Evolutionary conservation across 73 alveolate species (phyloP).

Genomic region (Blepharisma japonicum): DNA sequence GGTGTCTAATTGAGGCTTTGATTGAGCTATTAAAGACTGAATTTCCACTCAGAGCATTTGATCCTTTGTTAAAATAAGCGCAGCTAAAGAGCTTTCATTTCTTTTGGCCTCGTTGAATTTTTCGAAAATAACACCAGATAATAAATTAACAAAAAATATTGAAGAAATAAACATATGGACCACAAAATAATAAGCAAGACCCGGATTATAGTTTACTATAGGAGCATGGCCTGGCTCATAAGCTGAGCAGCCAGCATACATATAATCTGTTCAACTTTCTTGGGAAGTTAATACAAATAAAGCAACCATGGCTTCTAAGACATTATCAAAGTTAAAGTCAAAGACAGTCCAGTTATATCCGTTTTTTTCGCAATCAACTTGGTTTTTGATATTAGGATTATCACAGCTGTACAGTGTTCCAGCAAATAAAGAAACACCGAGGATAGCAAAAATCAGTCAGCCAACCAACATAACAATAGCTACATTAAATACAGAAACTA

Average conservation of each 20-base stretch:
- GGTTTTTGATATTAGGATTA: background rate
- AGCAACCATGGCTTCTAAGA: constrained; percentile 80
- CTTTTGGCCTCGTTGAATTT: constrained; percentile 46
- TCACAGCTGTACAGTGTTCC: constrained; percentile 72
- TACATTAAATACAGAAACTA: constrained; percentile 77
- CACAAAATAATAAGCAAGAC: constrained; percentile 32
- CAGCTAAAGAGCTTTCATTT: constrained; percentile 50
- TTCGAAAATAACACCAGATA: constrained; percentile 48
- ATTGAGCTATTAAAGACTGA: constrained; percentile 38
- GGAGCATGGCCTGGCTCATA: constrained; percentile 38
- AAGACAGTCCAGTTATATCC: constrained; percentile 60
- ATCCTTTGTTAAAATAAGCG: constrained; percentile 40
- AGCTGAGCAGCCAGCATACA: constrained; percentile 71
- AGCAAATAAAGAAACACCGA: constrained; percentile 74
- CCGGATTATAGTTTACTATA: constrained; percentile 26
- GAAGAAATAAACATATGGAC: constrained; percentile 39
- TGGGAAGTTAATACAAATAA: constrained; percentile 82
- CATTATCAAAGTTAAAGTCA: constrained; percentile 81
- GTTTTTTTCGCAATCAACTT: constrained; percentile 40
- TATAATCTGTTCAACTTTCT: constrained; percentile 92
- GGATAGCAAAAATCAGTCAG: constrained; percentile 91
- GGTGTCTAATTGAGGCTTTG: constrained; percentile 64
- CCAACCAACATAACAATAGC: constrained; percentile 77
- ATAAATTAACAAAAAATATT: constrained; percentile 44
- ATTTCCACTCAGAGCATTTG: constrained; percentile 66